Evolutionary conservation across 2,329 filamentous ascomycete genomes (phyloP).

Genomic region (Botrytis hyacinthi): DNA sequence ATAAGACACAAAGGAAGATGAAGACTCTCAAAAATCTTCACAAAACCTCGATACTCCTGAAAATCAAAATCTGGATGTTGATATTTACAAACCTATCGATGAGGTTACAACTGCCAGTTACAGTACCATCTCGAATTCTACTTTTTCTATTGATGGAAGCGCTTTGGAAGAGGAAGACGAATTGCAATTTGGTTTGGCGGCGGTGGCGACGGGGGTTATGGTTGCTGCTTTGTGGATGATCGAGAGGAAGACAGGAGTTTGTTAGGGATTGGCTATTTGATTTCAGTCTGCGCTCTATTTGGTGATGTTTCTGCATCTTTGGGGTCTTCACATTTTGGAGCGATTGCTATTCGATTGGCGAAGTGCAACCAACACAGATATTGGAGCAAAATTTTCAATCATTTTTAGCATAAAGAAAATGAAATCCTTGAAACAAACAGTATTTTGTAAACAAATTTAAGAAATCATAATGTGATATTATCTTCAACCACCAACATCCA

Average conservation of each 20-base stretch:
- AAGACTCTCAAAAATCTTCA: background rate
- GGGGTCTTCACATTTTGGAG: background rate
- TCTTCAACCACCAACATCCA: background rate
- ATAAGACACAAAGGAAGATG: background rate
- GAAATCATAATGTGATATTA: background rate
- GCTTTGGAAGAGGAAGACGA: background rate
- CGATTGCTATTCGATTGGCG: background rate
- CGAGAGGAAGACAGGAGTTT: background rate
- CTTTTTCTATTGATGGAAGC: background rate
- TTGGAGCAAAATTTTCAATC: background rate
- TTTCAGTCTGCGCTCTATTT: background rate
- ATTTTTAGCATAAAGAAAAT: background rate
- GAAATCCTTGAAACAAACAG: background rate
- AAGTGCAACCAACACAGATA: background rate
- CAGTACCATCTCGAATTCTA: background rate
- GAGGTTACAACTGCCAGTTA: background rate
- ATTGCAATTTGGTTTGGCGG: background rate
- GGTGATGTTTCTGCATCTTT: background rate
- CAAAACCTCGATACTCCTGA: background rate
- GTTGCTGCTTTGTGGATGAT: background rate
- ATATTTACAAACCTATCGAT: rapidly evolving
- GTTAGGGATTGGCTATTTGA: background rate
- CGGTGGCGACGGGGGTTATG: background rate
- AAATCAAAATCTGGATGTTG: rapidly evolving
- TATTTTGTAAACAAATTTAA: too few relatives aligned